Evolutionary conservation across 768 basidiomycete genomes (phyloP).

Genomic region (Leccinellum luteum): DNA sequence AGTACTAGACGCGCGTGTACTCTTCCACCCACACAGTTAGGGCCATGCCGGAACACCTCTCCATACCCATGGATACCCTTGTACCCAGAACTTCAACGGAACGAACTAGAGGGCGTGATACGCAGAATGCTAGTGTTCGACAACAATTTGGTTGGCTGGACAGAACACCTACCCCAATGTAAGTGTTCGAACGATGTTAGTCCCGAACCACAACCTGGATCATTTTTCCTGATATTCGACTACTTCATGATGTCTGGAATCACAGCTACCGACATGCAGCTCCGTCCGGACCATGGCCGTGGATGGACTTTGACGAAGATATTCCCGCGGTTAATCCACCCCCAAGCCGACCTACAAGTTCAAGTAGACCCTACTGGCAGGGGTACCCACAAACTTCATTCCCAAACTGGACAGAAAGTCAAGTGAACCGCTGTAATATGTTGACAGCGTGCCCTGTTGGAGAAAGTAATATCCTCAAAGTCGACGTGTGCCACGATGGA

Average conservation of each 20-base stretch:
- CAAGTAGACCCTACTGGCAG: slow-evolving; percentile 13
- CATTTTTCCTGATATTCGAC: not conserved
- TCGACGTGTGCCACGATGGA: slow-evolving; percentile 20
- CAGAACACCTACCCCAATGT: slow-evolving; percentile 25
- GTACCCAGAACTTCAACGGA: not conserved
- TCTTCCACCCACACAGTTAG: not conserved
- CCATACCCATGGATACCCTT: slow-evolving; percentile 20
- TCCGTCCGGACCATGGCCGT: slow-evolving; percentile 43
- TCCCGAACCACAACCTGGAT: not conserved
- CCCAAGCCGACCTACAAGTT: not conserved
- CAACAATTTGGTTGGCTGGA: slow-evolving; percentile 1
- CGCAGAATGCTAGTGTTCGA: not conserved
- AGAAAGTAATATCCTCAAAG: slow-evolving; percentile 18
- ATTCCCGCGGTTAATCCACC: not conserved
- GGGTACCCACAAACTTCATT: slow-evolving; percentile 31
- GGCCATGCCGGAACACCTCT: slow-evolving; percentile 17
- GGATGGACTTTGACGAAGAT: slow-evolving; percentile 38
- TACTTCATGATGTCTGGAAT: not conserved
- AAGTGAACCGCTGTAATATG: slow-evolving; percentile 33
- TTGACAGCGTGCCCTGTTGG: slow-evolving; percentile 17
- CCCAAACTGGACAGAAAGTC: slow-evolving; percentile 32
- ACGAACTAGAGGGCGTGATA: not conserved
- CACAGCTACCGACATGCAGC: slow-evolving; percentile 36
- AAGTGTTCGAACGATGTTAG: slow-evolving; percentile 1
- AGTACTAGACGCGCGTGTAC: slow-evolving; percentile 2